These are phyloP conservation scores for Adansonia digitata DNA, from an alignment of 345 rosid species.

Conservation along the genomic window DNA sequence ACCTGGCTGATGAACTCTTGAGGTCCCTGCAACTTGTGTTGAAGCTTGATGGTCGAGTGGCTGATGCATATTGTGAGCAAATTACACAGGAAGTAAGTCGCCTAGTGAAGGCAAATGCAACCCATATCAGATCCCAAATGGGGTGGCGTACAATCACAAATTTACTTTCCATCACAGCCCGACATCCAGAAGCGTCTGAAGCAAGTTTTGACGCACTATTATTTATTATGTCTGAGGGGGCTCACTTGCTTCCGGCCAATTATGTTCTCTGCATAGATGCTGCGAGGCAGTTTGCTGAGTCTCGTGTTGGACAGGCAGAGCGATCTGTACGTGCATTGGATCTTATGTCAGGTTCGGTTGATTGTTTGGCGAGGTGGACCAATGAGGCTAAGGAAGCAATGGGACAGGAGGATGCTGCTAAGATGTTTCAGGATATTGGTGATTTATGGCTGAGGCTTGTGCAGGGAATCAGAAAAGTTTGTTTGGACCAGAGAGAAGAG, in stretches of 20 bases:
- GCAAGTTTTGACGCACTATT: slow-evolving; percentile 82
- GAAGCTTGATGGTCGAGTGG: slow-evolving; percentile 98
- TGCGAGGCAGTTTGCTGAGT: slow-evolving; percentile 95
- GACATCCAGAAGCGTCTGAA: slow-evolving; percentile 98
- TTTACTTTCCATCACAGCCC: slow-evolving; percentile 86
- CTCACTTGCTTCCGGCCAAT: slow-evolving; percentile 74
- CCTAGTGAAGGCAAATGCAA: slow-evolving; percentile 90
- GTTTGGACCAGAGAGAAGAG: slow-evolving; percentile 98
- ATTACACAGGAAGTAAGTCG: slow-evolving; percentile 94
- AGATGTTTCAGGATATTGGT: slow-evolving; percentile 70
- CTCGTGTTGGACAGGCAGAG: slow-evolving; percentile 94
- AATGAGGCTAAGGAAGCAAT: slow-evolving; percentile 63
- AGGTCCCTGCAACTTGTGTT: slow-evolving; percentile 92
- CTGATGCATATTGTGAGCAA: slow-evolving; percentile 95
- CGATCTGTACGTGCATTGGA: slow-evolving; percentile 80
- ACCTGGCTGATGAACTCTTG: slow-evolving; percentile 94
- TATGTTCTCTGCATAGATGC: slow-evolving; percentile 81
- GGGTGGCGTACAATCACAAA: slow-evolving; percentile 95
- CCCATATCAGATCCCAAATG: slow-evolving; percentile 83
- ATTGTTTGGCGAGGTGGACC: slow-evolving; percentile 71
- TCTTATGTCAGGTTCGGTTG: slow-evolving; percentile 84
- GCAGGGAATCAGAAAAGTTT: slow-evolving; percentile 93
- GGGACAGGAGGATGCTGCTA: slow-evolving; percentile 72
- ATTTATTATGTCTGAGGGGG: slow-evolving; percentile 84
- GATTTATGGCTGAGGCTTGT: slow-evolving; percentile 98